A percentile compares a stretch with the other conserved stretches of the same genome.
Conservation (phyloP, 2,329 filamentous ascomycete genomes). For the Esteya vermicola region DNA sequence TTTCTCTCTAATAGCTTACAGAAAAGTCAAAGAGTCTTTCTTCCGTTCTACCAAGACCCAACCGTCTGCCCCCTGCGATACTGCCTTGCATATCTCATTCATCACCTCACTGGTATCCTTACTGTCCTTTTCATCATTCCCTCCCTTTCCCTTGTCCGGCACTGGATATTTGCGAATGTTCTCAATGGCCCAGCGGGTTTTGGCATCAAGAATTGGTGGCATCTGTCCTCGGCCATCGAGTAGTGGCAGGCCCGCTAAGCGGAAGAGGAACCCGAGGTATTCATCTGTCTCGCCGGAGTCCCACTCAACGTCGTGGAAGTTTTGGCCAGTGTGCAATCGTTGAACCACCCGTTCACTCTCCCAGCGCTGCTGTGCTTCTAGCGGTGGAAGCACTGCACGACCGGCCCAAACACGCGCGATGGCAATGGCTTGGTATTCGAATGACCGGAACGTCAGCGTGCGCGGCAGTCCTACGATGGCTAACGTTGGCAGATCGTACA, state of each 20-base stretch:
- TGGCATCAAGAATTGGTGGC: slow-evolving; percentile 27
- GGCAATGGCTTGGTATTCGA: slow-evolving; percentile 24
- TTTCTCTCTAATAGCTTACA: background rate
- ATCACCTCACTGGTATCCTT: background rate
- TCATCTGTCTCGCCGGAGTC: slow-evolving; percentile 33
- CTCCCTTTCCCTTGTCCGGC: background rate
- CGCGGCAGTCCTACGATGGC: slow-evolving; percentile 37
- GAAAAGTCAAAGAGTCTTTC: background rate
- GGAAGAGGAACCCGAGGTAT: slow-evolving; percentile 31
- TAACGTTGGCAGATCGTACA: slow-evolving; percentile 30
- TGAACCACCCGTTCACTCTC: slow-evolving; percentile 23
- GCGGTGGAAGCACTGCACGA: slow-evolving; percentile 24
- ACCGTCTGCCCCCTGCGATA: too few relatives aligned
- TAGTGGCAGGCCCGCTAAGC: slow-evolving; percentile 32
- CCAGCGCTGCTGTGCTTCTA: slow-evolving; percentile 28
- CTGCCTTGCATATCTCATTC: too few relatives aligned
- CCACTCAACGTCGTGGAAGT: slow-evolving; percentile 40
- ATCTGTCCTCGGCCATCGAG: slow-evolving; percentile 30
- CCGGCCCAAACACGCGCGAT: slow-evolving; percentile 20
- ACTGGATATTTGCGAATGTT: slow-evolving; percentile 32
- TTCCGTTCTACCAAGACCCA: background rate
- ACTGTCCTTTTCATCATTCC: too few relatives aligned
- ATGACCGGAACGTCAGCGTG: slow-evolving; percentile 23
- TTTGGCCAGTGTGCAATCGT: slow-evolving; percentile 17
- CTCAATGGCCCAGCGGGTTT: slow-evolving; percentile 32